Evolutionary conservation across 495 filamentous ascomycete genomes (phyloP).

Genomic region (Chaetomidium leptoderma): DNA sequence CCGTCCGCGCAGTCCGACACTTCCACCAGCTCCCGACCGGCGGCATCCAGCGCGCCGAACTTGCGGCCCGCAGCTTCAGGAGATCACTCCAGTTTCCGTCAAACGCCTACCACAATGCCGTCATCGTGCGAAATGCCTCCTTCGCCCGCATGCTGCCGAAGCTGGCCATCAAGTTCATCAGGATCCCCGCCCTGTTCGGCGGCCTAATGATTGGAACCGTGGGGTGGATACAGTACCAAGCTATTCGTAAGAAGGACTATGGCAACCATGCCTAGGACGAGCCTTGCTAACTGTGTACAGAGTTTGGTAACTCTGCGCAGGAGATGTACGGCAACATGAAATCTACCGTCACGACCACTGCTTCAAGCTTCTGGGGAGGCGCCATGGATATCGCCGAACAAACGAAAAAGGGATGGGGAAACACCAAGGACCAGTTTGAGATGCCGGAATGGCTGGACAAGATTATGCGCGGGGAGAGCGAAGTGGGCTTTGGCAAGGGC

Average conservation of each 20-base stretch:
- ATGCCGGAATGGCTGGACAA: slow-evolving; percentile 83
- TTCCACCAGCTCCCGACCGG: slow-evolving; percentile 62
- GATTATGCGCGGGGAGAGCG: slow-evolving; percentile 59
- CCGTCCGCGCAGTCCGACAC: slow-evolving; percentile 58
- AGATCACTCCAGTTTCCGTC: slow-evolving; percentile 70
- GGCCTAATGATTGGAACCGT: slow-evolving; percentile 79
- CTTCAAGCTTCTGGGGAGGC: slow-evolving; percentile 60
- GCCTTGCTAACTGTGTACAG: slow-evolving; percentile 37
- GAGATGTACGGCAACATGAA: slow-evolving; percentile 69
- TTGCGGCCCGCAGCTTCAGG: slow-evolving; percentile 53
- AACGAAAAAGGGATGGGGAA: slow-evolving; percentile 74
- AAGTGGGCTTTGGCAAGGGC: slow-evolving; percentile 36
- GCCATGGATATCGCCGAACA: slow-evolving; percentile 72
- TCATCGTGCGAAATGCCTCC: slow-evolving; percentile 77
- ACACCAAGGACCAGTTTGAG: slow-evolving; percentile 71
- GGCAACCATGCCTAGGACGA: background rate
- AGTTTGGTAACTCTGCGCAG: slow-evolving; percentile 84
- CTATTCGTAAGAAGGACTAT: slow-evolving; percentile 61
- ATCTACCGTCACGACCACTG: slow-evolving; percentile 62
- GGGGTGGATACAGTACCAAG: slow-evolving; percentile 95
- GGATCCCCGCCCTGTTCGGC: slow-evolving; percentile 86
- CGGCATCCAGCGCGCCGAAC: slow-evolving; percentile 64
- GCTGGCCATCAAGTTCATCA: slow-evolving; percentile 78
- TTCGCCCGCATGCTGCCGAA: slow-evolving; percentile 84
- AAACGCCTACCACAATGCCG: slow-evolving; percentile 78